Percentiles rank a stretch among this genome's conserved stretches.
phyloP scores from a whole-genome alignment of 495 filamentous ascomycete species.

The Xylaria longipes region DNA sequence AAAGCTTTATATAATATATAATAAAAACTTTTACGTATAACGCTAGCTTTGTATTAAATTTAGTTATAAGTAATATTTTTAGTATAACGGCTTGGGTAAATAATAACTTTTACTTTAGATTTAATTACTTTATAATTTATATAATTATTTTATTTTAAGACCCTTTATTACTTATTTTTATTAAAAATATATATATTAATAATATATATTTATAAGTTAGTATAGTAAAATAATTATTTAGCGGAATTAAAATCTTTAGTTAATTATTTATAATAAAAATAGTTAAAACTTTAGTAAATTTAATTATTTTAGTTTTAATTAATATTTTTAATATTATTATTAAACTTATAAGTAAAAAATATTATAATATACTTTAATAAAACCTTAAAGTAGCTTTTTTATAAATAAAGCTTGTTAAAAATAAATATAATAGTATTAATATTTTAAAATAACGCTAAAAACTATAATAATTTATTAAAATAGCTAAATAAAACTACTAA shows the following conservation, averaged over 20 bases:
- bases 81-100: background rate
- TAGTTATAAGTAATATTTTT: background rate
- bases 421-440: background rate
- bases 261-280: background rate
- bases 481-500: background rate
- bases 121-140: background rate
- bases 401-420: background rate
- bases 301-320: no score
- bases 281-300: no score
- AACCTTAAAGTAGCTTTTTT: background rate
- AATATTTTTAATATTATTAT: background rate
- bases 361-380: background rate
- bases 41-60: background rate
- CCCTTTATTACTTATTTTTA: background rate
- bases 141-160: background rate
- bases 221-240: background rate
- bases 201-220: no score
- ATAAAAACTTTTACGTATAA: background rate
- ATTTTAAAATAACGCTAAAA: background rate
- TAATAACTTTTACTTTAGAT: background rate
- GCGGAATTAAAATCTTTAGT: background rate
- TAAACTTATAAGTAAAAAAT: background rate
- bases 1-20: background rate
- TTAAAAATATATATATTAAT: background rate
- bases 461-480: background rate